Base-by-base conservation (phyloP, 371 early-diverging fungal genomes). In the Sporodiniella umbellata region DNA sequence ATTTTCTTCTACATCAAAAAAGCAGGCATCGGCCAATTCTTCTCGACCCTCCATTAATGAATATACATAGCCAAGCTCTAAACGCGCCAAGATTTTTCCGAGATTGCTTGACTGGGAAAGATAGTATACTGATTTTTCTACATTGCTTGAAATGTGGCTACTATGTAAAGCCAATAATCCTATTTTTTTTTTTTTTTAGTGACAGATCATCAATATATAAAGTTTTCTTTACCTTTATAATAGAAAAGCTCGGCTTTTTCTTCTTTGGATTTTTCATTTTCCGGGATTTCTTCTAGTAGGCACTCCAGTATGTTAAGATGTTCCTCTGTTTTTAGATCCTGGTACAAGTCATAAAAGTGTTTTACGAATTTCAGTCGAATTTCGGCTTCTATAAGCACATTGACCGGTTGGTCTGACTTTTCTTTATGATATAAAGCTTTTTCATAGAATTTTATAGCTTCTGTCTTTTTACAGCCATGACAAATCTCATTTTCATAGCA, bases 11-110 rank as follows among this genome's bases (percentile, higher is more conserved):
- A 55, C 56, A 22, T 37, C 18, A 31, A 51, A 42, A 22, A 60
- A 60, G 18, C 46, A 55, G 4, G 35, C 33, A 18, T 55, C 38
- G 4, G 61, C 61, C 5, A 25, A n/a, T 5, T 55, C 52, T 33
- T 60, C 61, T 33, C 55, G 25, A 8, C 21, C 38, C 33, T 51
- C 26, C 14, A 44, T 43, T 3, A 51, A 43, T 1, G 51, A 50
- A 33, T 60, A 48, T 0, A 55, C 17, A 44, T 60, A 60, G 7
- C 56, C 61, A 14, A 60, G 22, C 37, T 60, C 61, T n/a, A 55
- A 48, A 12, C 33, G 25, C 1, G 61, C 61, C n/a, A 51, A 42
- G 2, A 51, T 43, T n/a, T 55, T 10, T 35, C 44, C 55, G 4
- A 54, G 33, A 23, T 54, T 17, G 7, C 26, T 23, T 14, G 60